phyloP scores from a whole-genome alignment of 2,329 filamentous ascomycete species.

The Huntiella decipiens region DNA sequence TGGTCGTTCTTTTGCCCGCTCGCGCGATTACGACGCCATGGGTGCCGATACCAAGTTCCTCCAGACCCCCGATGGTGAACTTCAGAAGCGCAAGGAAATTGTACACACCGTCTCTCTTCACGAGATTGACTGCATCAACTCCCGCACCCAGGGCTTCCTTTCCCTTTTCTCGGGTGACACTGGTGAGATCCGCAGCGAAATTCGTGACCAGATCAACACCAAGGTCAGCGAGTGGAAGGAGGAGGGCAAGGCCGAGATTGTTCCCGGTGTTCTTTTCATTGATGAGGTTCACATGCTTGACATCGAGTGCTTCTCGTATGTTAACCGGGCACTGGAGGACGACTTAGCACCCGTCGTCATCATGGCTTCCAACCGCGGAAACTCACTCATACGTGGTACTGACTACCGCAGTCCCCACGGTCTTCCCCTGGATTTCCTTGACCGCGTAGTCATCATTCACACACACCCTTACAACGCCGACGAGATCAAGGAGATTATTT shows the following conservation, averaged over 20 bases:
- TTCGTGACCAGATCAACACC: slow-evolving; percentile 96
- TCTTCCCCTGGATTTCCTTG: slow-evolving; percentile 84
- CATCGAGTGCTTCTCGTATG: slow-evolving; percentile 96
- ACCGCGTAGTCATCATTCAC: slow-evolving; percentile 89
- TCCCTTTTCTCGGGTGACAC: slow-evolving; percentile 96
- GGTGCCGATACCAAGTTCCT: slow-evolving; percentile 96
- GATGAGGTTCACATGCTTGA: slow-evolving; percentile 99
- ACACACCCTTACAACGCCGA: slow-evolving; percentile 68
- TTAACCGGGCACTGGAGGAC: slow-evolving; percentile 90
- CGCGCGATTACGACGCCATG: slow-evolving; percentile 97
- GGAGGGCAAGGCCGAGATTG: slow-evolving; percentile 95
- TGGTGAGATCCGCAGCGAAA: slow-evolving; percentile 91
- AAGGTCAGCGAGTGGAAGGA: slow-evolving; percentile 99
- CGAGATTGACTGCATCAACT: slow-evolving; percentile 99
- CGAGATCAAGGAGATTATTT: slow-evolving; percentile 81
- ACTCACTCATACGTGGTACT: slow-evolving; percentile 80
- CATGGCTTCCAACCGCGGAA: slow-evolving; percentile 94
- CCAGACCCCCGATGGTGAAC: slow-evolving; percentile 89
- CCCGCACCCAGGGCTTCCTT: slow-evolving; percentile 90
- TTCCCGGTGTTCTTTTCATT: slow-evolving; percentile 92
- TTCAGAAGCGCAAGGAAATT: slow-evolving; percentile 92
- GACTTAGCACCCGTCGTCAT: slow-evolving; percentile 94
- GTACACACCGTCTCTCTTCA: slow-evolving; percentile 93
- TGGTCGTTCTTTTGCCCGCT: slow-evolving; percentile 82
- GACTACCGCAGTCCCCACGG: slow-evolving; percentile 88